phyloP scores from a whole-genome alignment of 1,284 basidiomycete species.

The Cryptococcus sp. region DNA sequence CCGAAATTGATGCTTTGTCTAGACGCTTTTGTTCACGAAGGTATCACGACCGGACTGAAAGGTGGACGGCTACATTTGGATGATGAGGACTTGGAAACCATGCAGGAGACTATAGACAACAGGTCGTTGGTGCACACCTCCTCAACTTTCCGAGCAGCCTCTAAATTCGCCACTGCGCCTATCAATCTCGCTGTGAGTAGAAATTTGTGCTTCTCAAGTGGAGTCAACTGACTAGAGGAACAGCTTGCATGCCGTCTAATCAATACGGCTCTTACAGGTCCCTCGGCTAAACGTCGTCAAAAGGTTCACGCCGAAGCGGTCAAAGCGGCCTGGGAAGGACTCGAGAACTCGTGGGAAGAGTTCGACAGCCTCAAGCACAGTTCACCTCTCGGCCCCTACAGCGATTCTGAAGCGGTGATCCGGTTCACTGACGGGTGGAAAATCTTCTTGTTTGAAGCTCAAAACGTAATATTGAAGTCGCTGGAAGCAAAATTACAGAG shows the following conservation, averaged over 20 bases:
- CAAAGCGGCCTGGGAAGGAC: constrained; percentile 69
- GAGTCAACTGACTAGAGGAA: not conserved
- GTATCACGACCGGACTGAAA: constrained; percentile 67
- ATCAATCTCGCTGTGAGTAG: constrained; percentile 56
- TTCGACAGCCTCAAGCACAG: constrained; percentile 60
- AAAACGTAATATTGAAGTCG: constrained; percentile 40
- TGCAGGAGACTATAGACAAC: constrained; percentile 61
- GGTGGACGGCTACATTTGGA: constrained; percentile 66
- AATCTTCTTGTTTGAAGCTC: constrained; percentile 44
- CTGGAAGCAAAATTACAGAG: constrained; percentile 36
- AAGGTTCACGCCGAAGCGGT: constrained; percentile 61
- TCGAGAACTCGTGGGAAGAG: constrained; percentile 74
- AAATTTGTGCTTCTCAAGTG: not conserved
- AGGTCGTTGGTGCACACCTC: constrained; percentile 42
- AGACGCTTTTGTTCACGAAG: constrained; percentile 67
- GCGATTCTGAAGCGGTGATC: constrained; percentile 58
- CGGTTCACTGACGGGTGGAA: constrained; percentile 71
- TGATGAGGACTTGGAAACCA: constrained; percentile 63
- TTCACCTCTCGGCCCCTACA: constrained; percentile 41
- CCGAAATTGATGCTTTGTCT: not conserved
- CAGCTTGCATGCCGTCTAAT: constrained; percentile 64
- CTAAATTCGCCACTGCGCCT: constrained; percentile 57
- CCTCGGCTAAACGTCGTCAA: constrained; percentile 59
- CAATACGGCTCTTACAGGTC: constrained; percentile 67
- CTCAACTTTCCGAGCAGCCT: constrained; percentile 37